Evolutionary conservation across 2,329 filamentous ascomycete genomes (phyloP).

Genomic region (Fusarium scirpi): DNA sequence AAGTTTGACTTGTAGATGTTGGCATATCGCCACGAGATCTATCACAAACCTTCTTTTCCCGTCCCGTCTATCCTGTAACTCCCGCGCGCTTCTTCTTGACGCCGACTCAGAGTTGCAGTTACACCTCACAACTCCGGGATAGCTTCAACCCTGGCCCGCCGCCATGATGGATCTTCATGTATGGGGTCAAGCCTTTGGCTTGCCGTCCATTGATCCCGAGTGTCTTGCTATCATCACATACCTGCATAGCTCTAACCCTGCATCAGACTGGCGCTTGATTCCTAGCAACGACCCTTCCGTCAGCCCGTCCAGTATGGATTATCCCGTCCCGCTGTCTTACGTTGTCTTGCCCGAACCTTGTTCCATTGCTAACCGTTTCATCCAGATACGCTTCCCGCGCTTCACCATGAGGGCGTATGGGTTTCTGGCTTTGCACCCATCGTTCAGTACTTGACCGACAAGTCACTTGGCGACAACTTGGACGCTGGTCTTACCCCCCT

Average conservation of each 20-base stretch:
- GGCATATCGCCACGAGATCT: slow-evolving; percentile 27
- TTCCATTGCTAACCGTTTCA: slow-evolving; percentile 39
- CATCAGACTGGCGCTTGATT: slow-evolving; percentile 74
- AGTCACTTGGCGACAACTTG: slow-evolving; percentile 52
- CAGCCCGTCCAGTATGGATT: slow-evolving; percentile 74
- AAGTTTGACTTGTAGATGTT: slow-evolving; percentile 9
- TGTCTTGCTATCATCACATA: slow-evolving; percentile 88
- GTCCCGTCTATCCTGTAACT: slow-evolving; percentile 7
- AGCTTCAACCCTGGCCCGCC: slow-evolving; percentile 16
- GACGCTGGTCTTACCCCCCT: slow-evolving; percentile 55
- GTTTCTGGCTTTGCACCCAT: slow-evolving; percentile 72
- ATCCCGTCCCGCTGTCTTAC: slow-evolving; percentile 9
- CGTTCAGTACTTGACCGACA: slow-evolving; percentile 64
- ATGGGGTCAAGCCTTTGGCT: slow-evolving; percentile 88
- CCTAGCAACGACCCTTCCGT: slow-evolving; percentile 78
- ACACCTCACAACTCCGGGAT: slow-evolving; percentile 28
- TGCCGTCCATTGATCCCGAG: slow-evolving; percentile 91
- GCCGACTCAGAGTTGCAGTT: neutral
- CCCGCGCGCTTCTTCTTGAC: slow-evolving; percentile 18
- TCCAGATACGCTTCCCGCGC: slow-evolving; percentile 66
- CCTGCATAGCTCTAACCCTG: slow-evolving; percentile 71
- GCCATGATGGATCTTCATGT: slow-evolving; percentile 77
- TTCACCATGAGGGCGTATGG: slow-evolving; percentile 65
- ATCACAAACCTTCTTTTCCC: slow-evolving; percentile 11
- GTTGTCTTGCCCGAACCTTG: slow-evolving; percentile 25